A percentile compares a stretch with the other conserved stretches of the same genome.
Conservation (phyloP, 2,329 filamentous ascomycete species). For the Scedosporium apiospermum region DNA sequence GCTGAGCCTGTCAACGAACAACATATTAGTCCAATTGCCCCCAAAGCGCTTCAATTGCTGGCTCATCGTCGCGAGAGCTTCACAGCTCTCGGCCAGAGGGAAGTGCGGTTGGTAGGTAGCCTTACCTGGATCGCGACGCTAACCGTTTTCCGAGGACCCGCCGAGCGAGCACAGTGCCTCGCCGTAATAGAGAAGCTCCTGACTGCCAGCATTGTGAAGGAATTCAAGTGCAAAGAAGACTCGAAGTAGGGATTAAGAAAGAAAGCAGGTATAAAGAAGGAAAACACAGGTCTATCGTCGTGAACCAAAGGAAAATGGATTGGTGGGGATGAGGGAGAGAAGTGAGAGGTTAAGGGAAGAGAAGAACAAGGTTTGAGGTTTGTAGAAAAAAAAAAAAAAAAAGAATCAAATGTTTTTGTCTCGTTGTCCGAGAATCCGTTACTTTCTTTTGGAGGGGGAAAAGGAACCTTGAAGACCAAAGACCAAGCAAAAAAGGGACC, state of each 20-base stretch:
- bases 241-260: conserved; percentile 13
- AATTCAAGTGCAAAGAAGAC: conserved; percentile 12
- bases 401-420: conserved; percentile 1
- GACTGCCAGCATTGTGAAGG: conserved; percentile 68
- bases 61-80: not conserved
- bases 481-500: not conserved
- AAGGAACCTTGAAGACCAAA: not conserved
- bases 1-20: not conserved
- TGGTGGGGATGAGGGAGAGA: conserved; percentile 6
- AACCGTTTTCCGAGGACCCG: conserved; percentile 42
- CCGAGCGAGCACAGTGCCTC: conserved; percentile 68
- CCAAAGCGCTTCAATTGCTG: not conserved
- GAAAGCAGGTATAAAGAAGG: conserved; percentile 15
- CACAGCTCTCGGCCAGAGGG: conserved; percentile 3
- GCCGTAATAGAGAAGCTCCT: conserved; percentile 68
- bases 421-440: not conserved
- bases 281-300: conserved; percentile 6
- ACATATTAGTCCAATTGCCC: not conserved
- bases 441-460: not conserved
- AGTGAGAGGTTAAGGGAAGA: conserved; percentile 4
- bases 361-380: conserved; percentile 5
- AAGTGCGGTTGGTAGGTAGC: conserved; percentile 10
- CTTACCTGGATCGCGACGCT: conserved; percentile 48
- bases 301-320: conserved; percentile 10
- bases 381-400: conserved; percentile 7